Base-by-base conservation (phyloP, 2,329 filamentous ascomycete genomes). In the Fusarium multiceps region DNA sequence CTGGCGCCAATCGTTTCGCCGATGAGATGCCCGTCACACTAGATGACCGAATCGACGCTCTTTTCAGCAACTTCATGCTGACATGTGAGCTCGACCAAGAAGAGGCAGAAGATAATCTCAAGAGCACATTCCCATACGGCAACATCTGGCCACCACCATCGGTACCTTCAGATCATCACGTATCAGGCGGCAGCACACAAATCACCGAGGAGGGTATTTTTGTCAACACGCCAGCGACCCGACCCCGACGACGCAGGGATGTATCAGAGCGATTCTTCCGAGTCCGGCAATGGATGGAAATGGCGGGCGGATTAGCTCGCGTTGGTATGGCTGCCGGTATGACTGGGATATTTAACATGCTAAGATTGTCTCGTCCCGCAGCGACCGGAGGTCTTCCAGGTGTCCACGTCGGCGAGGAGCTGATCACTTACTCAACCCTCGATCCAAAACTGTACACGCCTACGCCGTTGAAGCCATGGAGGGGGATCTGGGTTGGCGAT, bases 401-500 rank as follows among this genome's bases (percentile, higher is more conserved):
- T 5, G 78, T 87, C 58, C 86, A 83, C 68, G 79, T 88, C 32
- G 86, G 84, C 28, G 86, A 89, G 71, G 83, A 86, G 59, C 73
- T 89, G 42, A 79, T 89, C 73, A 93, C 92, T 1, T 91, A 87
- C 67, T 83, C 88, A 10, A 97, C 94, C 0, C 82, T 98, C 3
- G 89, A 93, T 45, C 87, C 89, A 5, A 82, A 82, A 4, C 80
- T 91, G n/a, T 98, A 97, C 77, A 96, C 89, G 0, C 93, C 95
- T 0, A 97, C 94, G 0, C 78, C 82, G 12, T 85, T 90, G 57
- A 95, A 94, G 77, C 94, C 94, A 0, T 98, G 90, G 83, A 89
- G 93, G 68, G 95, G 95, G 0, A 93, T 99, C 30, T 98, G 93
- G 92, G 91, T 94, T 18, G 94, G 94, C 1, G 94, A 98, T 77